phyloP scores from a whole-genome alignment of 176 grass and related monocot genomes.

The Zizania latifolia region DNA sequence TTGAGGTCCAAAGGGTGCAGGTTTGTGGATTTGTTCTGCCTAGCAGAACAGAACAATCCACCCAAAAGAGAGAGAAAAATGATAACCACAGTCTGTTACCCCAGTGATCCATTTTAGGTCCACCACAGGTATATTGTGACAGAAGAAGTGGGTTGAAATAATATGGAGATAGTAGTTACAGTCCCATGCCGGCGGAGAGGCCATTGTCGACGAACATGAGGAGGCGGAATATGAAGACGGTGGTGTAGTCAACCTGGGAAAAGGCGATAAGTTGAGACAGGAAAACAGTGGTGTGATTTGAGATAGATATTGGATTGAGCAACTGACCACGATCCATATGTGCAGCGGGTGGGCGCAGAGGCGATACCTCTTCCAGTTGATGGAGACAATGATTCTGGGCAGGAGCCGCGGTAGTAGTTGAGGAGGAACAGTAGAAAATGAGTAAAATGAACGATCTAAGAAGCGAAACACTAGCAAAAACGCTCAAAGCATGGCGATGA shows the following conservation, averaged over 20 bases:
- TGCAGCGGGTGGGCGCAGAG: slow-evolving; percentile 84
- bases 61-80: background rate
- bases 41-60: background rate
- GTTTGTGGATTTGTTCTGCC: background rate
- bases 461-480: background rate
- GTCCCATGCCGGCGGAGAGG: slow-evolving; percentile 85
- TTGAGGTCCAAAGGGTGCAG: background rate
- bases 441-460: background rate
- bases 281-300: background rate
- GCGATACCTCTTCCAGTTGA: slow-evolving; percentile 93
- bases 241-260: slow-evolving; percentile 79
- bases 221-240: slow-evolving; percentile 89
- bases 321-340: slow-evolving; percentile 94
- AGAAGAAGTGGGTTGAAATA: background rate
- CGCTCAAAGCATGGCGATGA: background rate
- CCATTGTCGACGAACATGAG: slow-evolving; percentile 95
- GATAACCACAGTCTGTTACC: background rate
- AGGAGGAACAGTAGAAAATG: background rate
- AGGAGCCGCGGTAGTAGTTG: slow-evolving; percentile 9
- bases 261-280: too few relatives aligned
- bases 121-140: background rate
- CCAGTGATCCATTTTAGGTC: background rate
- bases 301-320: background rate
- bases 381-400: slow-evolving; percentile 80
- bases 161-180: slow-evolving; percentile 44